Evolutionary conservation across 2,329 filamentous ascomycete genomes (phyloP).

Genomic region (Ophiocordyceps camponoti-leonardi): DNA sequence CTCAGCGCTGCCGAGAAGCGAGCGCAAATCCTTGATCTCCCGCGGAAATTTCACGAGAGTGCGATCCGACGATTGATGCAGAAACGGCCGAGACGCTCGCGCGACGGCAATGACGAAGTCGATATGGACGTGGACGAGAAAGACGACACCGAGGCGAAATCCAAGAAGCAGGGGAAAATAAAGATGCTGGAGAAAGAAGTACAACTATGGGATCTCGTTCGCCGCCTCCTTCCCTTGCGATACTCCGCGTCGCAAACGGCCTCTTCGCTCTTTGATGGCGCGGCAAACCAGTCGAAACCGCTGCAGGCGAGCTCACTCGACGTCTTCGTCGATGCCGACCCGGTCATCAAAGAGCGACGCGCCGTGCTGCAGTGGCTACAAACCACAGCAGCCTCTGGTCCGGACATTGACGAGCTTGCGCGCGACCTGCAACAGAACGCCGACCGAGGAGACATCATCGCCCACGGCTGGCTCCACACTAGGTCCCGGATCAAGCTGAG

Average conservation of each 20-base stretch:
- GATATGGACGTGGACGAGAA: constrained; percentile 39
- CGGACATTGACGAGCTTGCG: constrained; percentile 60
- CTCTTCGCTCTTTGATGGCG: constrained; percentile 11
- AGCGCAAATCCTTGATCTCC: constrained; percentile 49
- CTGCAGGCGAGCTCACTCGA: constrained; percentile 30
- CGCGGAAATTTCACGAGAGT: constrained; percentile 38
- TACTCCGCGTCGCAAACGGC: constrained; percentile 24
- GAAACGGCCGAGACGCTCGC: constrained; percentile 11
- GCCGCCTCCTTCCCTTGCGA: constrained; percentile 54
- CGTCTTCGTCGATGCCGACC: constrained; percentile 57
- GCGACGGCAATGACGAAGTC: constrained; percentile 24
- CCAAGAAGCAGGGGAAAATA: constrained; percentile 8
- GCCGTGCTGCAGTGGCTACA: constrained; percentile 78
- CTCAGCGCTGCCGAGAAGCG: constrained; percentile 35
- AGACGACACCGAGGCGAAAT: not conserved
- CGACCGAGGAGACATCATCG: constrained; percentile 65
- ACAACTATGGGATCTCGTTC: constrained; percentile 79
- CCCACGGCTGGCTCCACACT: constrained; percentile 84
- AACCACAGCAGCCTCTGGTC: constrained; percentile 51
- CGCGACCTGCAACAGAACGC: constrained; percentile 59
- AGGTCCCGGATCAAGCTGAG: constrained; percentile 77
- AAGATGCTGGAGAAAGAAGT: constrained; percentile 60
- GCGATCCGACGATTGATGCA: constrained; percentile 19
- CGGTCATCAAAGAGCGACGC: constrained; percentile 59
- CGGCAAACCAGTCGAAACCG: constrained; percentile 10